Evolutionary conservation across 192 early-diverging fungal species (phyloP), one percentile per base, ranked within the genome.

Genomic region (Backusella westeae): DNA sequence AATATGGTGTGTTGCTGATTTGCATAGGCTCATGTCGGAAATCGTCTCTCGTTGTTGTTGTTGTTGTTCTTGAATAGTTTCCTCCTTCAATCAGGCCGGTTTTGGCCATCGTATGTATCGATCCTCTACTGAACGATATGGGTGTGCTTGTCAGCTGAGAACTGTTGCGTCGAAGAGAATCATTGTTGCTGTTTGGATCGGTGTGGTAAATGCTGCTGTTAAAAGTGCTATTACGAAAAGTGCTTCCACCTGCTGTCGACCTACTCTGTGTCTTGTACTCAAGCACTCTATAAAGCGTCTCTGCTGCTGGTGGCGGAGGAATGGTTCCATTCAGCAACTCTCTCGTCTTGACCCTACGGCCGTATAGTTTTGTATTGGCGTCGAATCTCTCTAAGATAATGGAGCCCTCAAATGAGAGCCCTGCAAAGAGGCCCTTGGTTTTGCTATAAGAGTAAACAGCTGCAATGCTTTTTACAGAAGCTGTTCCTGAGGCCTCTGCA

Each of bases 311-410:
- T 6, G 96, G 95, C 34, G 93, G 91, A 15, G 88, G 76, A 38
- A 96, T 78, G 6, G 81, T 38, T 17, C 97, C 97, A 3, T 84
- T 87, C 14, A 98, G 87, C 32, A 98, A 85, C 69, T 97, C 94
- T 69, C 90, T 90, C 1, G 95, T 93, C 23, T 87, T 79, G 5
- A 97, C 90, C 49, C 87, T 86, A 65, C 88, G 83, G 42, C 94
- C 91, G 77, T 99, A 97, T 97, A 97, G 96, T 3, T 99, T 97
- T 76, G 92, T 91, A 26, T 94, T 99, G 76, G 98, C 96, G 1
- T 98, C 94, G 83, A 98, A 97, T 75, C 90, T 98, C 76, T 81
- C 82, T 5, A 87, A 89, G 38, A 90, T 91, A 79, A 99, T 97
- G 84, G 85, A 92, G 77, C 96, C 87, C 73, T 87, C 86, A 41